Base-by-base conservation (phyloP, 495 filamentous ascomycete genomes). In the Aspergillus haitiensis region DNA sequence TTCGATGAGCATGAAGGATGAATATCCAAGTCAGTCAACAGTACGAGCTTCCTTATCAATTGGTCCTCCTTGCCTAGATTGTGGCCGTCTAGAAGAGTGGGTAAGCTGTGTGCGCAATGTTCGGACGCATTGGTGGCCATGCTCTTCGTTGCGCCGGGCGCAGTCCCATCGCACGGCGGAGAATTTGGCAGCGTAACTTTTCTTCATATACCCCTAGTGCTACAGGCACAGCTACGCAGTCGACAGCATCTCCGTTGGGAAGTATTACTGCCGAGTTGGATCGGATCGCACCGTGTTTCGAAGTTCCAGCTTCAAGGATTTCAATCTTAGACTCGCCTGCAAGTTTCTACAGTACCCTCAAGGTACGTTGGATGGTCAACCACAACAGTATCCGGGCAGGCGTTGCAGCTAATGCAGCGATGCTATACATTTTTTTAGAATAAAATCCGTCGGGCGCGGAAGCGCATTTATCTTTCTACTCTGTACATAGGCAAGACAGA, bases 401-500 rank as follows among this genome's bases (percentile, higher is more conserved):
- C 8, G 47, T 48, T 37, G 50, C 49, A 35, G 35, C 67, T 70
- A 52, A 67, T 58, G 10, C 34, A 31, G 5, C 36, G 46, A 34
- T 42, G 45, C 32, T 55, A 52, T 36, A 11, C 21, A 11, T 6
- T 65, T 15, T 15, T 61, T 46, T 68, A 95, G 88, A 69, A 76
- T 58, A 95, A 91, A 77, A 97, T 99, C 64, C 81, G 81, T 37
- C 83, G 82, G 60, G 94, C 94, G 4, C 83, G 88, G 65, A 74
- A 77, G 49, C 83, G 91, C 61, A 87, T 99, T 66, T 99, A 92
- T 70, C 78, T 99, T 52, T 95, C 91, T 16, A 98, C 94, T 0
- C 78, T 99, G 34, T 99, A 99, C 68, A 92, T 99, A 66, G 94
- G 94, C 62, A 95, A 93, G 74, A 87, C 89, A 2, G 94, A 99